Percentiles rank a stretch among this genome's conserved stretches.
phyloP scores from a whole-genome alignment of 1,284 basidiomycete genomes.

The Rhodotorula sp. region DNA sequence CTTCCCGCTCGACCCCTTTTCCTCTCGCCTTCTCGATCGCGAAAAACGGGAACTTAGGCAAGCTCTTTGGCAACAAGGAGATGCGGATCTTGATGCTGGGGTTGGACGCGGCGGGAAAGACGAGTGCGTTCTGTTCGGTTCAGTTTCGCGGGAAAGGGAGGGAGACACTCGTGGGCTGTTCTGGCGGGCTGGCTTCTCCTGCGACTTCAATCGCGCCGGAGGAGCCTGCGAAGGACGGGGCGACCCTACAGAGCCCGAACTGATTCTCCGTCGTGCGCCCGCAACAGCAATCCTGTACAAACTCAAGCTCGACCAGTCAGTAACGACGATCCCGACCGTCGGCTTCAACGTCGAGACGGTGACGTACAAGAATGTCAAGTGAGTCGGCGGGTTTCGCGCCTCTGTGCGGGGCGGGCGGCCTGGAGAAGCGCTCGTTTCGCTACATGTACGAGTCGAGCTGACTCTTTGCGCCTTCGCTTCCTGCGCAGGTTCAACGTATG shows the following conservation, averaged over 20 bases:
- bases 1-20: neutral
- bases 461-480: neutral
- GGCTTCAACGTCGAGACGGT: constrained; percentile 55
- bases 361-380: constrained; percentile 53
- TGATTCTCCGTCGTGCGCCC: neutral
- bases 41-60: constrained; percentile 20
- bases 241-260: neutral
- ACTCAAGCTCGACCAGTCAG: constrained; percentile 53
- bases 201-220: neutral
- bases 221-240: neutral
- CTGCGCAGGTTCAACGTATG: constrained; percentile 45
- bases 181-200: too few species aligned
- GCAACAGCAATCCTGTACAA: constrained; percentile 56
- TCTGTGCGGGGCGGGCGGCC: neutral
- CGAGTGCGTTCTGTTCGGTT: constrained; percentile 58
- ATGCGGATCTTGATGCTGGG: constrained; percentile 49
- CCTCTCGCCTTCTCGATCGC: neutral
- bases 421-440: neutral
- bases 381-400: neutral
- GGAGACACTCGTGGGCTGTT: too few species aligned
- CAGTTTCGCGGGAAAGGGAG: too few species aligned
- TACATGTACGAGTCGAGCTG: neutral
- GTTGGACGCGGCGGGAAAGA: constrained; percentile 73
- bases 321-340: constrained; percentile 58
- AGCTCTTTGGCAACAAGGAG: constrained; percentile 48